A percentile compares a stretch with the other conserved stretches of the same genome.
Evolutionary conservation across 306 rosid species (phyloP).

Genomic region (Acacia confusa): DNA sequence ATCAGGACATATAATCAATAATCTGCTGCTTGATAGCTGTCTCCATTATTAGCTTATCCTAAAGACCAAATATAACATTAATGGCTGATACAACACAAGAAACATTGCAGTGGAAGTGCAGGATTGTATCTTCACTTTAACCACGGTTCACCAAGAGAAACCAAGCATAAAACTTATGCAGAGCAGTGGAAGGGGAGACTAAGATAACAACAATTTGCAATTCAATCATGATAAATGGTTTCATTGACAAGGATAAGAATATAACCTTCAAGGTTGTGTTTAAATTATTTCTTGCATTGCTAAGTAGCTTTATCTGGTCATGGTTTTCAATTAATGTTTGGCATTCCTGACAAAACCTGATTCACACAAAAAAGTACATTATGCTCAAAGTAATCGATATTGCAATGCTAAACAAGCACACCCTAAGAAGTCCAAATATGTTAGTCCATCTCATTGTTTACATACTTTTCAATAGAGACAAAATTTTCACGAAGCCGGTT

Average conservation of each 20-base stretch:
- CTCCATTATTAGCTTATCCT: constrained; percentile 17
- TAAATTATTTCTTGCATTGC: constrained; percentile 95
- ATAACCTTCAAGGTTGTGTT: constrained; percentile 91
- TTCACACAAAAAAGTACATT: constrained; percentile 38
- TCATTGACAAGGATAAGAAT: constrained; percentile 22
- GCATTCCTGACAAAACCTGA: constrained; percentile 92
- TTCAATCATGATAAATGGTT: background rate
- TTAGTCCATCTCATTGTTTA: constrained; percentile 29
- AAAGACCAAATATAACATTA: constrained; percentile 29
- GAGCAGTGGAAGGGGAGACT: constrained; percentile 24
- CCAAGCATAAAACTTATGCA: constrained; percentile 9
- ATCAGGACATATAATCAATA: constrained; percentile 14
- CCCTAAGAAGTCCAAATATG: constrained; percentile 16
- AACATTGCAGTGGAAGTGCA: constrained; percentile 11
- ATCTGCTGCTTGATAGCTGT: constrained; percentile 11
- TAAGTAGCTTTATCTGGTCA: constrained; percentile 97
- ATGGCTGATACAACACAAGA: constrained; percentile 24
- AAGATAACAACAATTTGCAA: constrained; percentile 10
- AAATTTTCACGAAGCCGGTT: constrained; percentile 84
- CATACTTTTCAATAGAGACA: constrained; percentile 89
- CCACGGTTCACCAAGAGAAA: constrained; percentile 22
- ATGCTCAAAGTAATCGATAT: constrained; percentile 29
- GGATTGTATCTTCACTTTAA: constrained; percentile 22
- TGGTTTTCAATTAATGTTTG: constrained; percentile 93
- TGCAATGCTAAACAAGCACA: constrained; percentile 25